phyloP scores from a whole-genome alignment of 257 asterid genomes.

The Solanum virginianum region DNA sequence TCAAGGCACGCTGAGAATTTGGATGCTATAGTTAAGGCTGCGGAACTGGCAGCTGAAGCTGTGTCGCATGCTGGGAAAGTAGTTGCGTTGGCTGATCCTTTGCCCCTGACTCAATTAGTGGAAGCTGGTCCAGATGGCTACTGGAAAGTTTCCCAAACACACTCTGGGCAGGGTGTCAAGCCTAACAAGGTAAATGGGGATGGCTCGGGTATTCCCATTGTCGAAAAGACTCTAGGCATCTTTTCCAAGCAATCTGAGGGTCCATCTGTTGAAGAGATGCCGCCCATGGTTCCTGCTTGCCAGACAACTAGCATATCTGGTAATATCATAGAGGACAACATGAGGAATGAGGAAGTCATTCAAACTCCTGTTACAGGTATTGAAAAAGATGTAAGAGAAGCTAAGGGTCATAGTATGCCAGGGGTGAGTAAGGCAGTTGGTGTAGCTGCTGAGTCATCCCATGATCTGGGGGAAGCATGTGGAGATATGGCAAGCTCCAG shows the following conservation, averaged over 20 bases:
- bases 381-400: slow-evolving; percentile 26
- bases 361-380: slow-evolving; percentile 16
- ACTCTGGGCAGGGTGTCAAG: slow-evolving; percentile 22
- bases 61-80: slow-evolving; percentile 85
- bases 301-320: slow-evolving; percentile 5
- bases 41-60: slow-evolving; percentile 95
- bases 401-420: slow-evolving; percentile 22
- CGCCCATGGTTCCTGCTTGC: slow-evolving; percentile 10
- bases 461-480: slow-evolving; percentile 5
- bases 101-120: slow-evolving; percentile 49
- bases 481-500: slow-evolving; percentile 9
- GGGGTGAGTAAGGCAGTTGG: slow-evolving; percentile 18
- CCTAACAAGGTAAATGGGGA: slow-evolving; percentile 16
- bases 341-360: slow-evolving; percentile 10
- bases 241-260: slow-evolving; percentile 16
- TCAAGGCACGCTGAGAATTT: slow-evolving; percentile 88
- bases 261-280: slow-evolving; percentile 26
- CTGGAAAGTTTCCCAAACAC: slow-evolving; percentile 39
- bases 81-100: slow-evolving; percentile 78
- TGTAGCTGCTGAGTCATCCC: slow-evolving; percentile 26
- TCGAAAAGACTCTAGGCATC: slow-evolving; percentile 22
- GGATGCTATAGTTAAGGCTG: slow-evolving; percentile 86
- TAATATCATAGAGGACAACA: slow-evolving; percentile 17
- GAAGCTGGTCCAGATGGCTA: slow-evolving; percentile 67
- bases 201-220: slow-evolving; percentile 9